phyloP scores from a whole-genome alignment of 805 yeast species.

The Pichia ethanolica region DNA sequence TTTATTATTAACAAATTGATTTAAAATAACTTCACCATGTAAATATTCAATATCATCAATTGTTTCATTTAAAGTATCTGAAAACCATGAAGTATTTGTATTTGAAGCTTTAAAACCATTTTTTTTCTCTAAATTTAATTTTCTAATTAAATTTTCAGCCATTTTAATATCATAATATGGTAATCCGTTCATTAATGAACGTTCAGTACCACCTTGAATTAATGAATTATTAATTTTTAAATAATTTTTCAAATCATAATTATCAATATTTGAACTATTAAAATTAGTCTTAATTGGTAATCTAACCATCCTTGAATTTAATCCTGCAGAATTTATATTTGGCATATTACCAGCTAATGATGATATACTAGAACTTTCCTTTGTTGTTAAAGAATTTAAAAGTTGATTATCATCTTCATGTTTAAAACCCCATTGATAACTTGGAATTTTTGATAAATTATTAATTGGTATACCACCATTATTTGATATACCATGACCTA shows the following conservation, averaged over 20 bases:
- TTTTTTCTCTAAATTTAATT: constrained; percentile 23
- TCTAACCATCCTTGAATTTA: constrained; percentile 23
- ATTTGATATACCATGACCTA: constrained; percentile 30
- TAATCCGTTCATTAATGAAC: constrained; percentile 32
- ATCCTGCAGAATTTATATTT: constrained; percentile 17
- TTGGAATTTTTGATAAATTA: constrained; percentile 27
- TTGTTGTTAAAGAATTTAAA: constrained; percentile 18
- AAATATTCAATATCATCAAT: constrained; percentile 41
- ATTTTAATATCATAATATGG: constrained; percentile 32
- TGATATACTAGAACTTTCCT: constrained; percentile 16
- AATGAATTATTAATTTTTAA: neutral
- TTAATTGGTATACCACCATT: constrained; percentile 28
- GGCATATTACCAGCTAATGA: constrained; percentile 20
- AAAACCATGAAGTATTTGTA: constrained; percentile 24
- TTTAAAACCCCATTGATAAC: constrained; percentile 27
- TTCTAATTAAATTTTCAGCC: constrained; percentile 19
- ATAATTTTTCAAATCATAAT: constrained; percentile 8
- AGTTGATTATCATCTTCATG: constrained; percentile 24
- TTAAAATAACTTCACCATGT: constrained; percentile 42
- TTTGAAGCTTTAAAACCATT: constrained; percentile 17
- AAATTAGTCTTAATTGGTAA: constrained; percentile 19
- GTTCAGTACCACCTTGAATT: constrained; percentile 8
- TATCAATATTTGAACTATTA: constrained; percentile 2
- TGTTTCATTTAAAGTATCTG: constrained; percentile 24
- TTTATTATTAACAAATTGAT: constrained; percentile 36